Evolutionary conservation across 331 rosid genomes (phyloP).

Genomic region (Malus hybrid): DNA sequence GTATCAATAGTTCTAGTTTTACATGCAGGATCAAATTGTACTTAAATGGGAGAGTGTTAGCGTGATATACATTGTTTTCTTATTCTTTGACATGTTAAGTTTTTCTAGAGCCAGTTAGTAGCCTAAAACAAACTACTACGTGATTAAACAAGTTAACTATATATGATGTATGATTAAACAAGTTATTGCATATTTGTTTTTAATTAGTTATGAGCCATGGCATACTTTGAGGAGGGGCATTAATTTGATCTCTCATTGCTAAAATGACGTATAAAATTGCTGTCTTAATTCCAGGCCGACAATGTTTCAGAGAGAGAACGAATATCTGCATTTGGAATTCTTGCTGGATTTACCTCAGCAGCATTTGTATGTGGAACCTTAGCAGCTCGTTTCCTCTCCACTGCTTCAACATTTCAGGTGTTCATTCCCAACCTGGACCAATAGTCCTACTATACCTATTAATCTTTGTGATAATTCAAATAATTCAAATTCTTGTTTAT

Average conservation of each 20-base stretch:
- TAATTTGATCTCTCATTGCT: neutral
- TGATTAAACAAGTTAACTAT: neutral
- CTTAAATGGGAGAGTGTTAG: too few species aligned
- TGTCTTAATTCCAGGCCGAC: constrained; percentile 47
- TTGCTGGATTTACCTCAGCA: constrained; percentile 60
- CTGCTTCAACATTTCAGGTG: constrained; percentile 59
- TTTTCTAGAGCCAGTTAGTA: neutral
- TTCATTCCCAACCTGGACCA: neutral
- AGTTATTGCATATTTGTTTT: neutral
- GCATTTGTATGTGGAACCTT: constrained; percentile 67
- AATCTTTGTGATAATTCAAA: neutral
- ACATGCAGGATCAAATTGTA: neutral
- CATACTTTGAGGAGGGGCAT: neutral
- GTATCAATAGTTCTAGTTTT: too few species aligned
- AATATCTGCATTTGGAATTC: constrained; percentile 65
- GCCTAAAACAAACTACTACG: neutral
- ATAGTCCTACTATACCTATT: neutral
- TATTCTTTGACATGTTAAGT: neutral
- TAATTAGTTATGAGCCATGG: neutral
- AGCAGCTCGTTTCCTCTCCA: constrained; percentile 67
- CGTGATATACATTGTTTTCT: too few species aligned
- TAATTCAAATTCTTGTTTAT: neutral
- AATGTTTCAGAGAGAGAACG: constrained; percentile 40
- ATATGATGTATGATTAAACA: neutral
- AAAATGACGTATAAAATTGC: neutral